A percentile compares a stretch with the other conserved stretches of the same genome.
These are phyloP conservation scores for Dactylorhiza incarnata DNA, from an alignment of 106 monocot species.

Conservation along the genomic window DNA sequence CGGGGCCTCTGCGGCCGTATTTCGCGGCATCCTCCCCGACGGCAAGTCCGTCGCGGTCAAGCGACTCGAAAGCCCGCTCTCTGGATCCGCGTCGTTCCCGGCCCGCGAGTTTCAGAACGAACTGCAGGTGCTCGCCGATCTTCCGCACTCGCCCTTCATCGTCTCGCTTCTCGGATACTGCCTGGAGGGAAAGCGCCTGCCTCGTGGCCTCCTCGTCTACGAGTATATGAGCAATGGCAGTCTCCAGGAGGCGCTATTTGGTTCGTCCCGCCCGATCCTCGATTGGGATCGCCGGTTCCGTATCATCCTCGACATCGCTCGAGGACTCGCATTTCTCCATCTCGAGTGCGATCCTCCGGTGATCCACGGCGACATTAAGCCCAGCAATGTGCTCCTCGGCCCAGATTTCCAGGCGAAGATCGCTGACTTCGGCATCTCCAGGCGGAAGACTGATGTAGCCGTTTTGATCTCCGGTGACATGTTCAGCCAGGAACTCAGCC, in stretches of 20 bases:
- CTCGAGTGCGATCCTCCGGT: constrained; percentile 78
- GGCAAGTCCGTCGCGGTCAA: constrained; percentile 48
- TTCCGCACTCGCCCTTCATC: constrained; percentile 39
- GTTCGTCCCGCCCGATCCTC: background rate
- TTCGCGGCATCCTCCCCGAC: constrained; percentile 29
- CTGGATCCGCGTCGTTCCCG: constrained; percentile 12
- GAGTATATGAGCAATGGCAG: constrained; percentile 51
- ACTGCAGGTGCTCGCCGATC: constrained; percentile 28
- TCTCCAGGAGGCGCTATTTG: constrained; percentile 50
- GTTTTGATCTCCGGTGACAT: constrained; percentile 1
- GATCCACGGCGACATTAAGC: constrained; percentile 89
- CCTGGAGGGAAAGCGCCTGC: constrained; percentile 20
- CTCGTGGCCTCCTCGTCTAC: constrained; percentile 36
- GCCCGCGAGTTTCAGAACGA: constrained; percentile 44
- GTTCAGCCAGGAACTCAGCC: background rate
- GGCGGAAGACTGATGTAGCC: constrained; percentile 29
- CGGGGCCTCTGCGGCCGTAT: constrained; percentile 52
- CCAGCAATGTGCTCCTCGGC: constrained; percentile 72
- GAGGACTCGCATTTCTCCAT: constrained; percentile 42
- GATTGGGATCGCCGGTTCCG: constrained; percentile 33
- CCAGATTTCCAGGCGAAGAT: constrained; percentile 58
- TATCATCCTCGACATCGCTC: constrained; percentile 50
- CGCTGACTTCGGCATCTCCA: constrained; percentile 67
- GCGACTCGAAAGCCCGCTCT: constrained; percentile 17
- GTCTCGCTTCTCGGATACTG: constrained; percentile 55